A percentile compares a stretch with the other conserved stretches of the same genome.
Conservation (phyloP, 495 filamentous ascomycete species). For the Clohesyomyces aquaticus region DNA sequence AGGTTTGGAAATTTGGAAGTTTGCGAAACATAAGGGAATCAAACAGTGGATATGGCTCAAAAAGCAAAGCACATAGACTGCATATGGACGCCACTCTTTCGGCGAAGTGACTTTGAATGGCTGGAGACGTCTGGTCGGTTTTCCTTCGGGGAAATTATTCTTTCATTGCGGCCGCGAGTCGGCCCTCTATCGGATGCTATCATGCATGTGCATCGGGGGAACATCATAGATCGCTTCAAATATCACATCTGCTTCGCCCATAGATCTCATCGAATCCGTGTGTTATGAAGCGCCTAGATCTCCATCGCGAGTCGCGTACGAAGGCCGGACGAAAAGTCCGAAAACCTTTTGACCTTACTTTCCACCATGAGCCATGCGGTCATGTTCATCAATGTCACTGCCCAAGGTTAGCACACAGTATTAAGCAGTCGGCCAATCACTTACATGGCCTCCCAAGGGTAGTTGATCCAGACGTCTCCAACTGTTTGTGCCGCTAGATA, state of each 20-base stretch:
- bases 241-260: not conserved
- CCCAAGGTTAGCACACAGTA: constrained; percentile 38
- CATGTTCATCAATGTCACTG: constrained; percentile 92
- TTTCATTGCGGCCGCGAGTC: no score
- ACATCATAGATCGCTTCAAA: not conserved
- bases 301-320: not conserved
- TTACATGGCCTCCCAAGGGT: constrained; percentile 95
- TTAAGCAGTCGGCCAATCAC: constrained; percentile 39
- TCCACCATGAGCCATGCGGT: constrained; percentile 61
- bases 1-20: not conserved
- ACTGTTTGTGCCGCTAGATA: constrained; percentile 90
- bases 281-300: not conserved
- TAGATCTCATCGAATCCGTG: not conserved
- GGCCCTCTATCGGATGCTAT: no score
- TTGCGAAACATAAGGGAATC: not conserved
- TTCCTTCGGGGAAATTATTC: no score
- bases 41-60: not conserved
- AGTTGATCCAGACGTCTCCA: constrained; percentile 95
- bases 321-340: not conserved
- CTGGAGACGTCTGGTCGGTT: no score
- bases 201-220: no score
- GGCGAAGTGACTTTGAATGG: not conserved
- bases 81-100: not conserved
- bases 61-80: not conserved
- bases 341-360: not conserved